Percentiles rank a stretch among this genome's conserved stretches.
phyloP scores from a whole-genome alignment of 208 protist species.

The Crithidia acanthocephali region DNA sequence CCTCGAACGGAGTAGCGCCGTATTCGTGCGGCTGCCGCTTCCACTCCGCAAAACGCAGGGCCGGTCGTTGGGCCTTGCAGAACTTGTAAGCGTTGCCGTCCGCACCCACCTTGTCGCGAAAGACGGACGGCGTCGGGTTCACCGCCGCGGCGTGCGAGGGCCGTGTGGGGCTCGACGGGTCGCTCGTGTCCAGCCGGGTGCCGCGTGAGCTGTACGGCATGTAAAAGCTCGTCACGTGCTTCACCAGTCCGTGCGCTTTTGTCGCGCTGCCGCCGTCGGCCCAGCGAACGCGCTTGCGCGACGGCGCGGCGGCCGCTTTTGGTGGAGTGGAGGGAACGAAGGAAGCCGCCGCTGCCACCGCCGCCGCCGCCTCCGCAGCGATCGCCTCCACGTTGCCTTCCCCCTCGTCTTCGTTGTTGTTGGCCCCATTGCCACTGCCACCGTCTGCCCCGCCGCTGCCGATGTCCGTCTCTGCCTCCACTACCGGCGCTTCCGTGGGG shows the following conservation, averaged over 20 bases:
- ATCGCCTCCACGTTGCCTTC: constrained; percentile 22
- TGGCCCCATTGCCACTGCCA: too few species aligned
- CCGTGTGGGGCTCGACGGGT: constrained; percentile 29
- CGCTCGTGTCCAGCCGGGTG: constrained; percentile 4
- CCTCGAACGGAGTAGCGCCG: constrained; percentile 29
- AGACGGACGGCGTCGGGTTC: constrained; percentile 40
- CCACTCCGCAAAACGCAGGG: constrained; percentile 59
- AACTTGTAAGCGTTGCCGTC: constrained; percentile 64
- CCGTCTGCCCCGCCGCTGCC: constrained; percentile 5
- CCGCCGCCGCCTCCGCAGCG: constrained; percentile 16
- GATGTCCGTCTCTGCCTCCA: constrained; percentile 15
- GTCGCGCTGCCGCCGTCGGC: constrained; percentile 40
- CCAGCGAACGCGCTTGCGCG: constrained; percentile 61
- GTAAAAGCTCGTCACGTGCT: constrained; percentile 66
- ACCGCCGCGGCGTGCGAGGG: constrained; percentile 24
- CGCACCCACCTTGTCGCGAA: constrained; percentile 48
- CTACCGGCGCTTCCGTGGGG: constrained; percentile 32
- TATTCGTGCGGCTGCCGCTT: constrained; percentile 34
- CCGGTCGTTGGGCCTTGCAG: constrained; percentile 58
- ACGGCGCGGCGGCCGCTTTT: constrained; percentile 9
- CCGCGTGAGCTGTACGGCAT: constrained; percentile 45
- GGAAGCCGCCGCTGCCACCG: constrained; percentile 1
- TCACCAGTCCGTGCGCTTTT: constrained; percentile 38
- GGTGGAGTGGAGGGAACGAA: not conserved
- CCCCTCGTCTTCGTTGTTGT: constrained; percentile 12